Conservation (phyloP, 2,329 filamentous ascomycete genomes). For the Pseudogymnoascus sp. region DNA sequence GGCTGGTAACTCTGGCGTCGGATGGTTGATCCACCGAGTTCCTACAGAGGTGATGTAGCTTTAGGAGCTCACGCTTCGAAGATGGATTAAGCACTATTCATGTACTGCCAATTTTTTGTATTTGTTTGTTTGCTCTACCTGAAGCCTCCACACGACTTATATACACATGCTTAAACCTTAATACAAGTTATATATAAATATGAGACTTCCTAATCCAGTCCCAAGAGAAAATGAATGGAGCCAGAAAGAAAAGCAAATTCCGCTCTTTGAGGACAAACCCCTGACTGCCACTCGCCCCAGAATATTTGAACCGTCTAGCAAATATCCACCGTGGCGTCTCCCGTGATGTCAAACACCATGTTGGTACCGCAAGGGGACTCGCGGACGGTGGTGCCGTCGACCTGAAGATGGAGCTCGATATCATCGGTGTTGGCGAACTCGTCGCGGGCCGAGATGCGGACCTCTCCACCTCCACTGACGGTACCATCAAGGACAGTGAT, state of each 20-base stretch:
- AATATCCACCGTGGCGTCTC: slow-evolving; percentile 35
- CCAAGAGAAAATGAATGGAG: background rate
- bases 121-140: background rate
- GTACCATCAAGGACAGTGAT: slow-evolving; percentile 42
- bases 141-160: background rate
- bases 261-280: background rate
- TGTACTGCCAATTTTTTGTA: background rate
- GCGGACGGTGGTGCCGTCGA: slow-evolving; percentile 42
- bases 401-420: slow-evolving; percentile 40
- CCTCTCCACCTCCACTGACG: slow-evolving; percentile 47
- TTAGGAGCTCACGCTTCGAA: too few relatives aligned
- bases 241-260: background rate
- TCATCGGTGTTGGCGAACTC: slow-evolving; percentile 48
- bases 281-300: too few relatives aligned
- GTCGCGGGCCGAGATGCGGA: slow-evolving; percentile 41
- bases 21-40: too few relatives aligned
- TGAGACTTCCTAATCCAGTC: background rate
- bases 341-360: slow-evolving; percentile 40
- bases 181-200: slow-evolving; percentile 3
- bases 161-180: background rate
- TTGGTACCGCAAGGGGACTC: slow-evolving; percentile 49
- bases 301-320: slow-evolving; percentile 27
- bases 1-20: too few relatives aligned
- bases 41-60: too few relatives aligned
- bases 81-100: too few relatives aligned